Conservation (phyloP, 768 basidiomycete species). For the Mycena vitilis region DNA sequence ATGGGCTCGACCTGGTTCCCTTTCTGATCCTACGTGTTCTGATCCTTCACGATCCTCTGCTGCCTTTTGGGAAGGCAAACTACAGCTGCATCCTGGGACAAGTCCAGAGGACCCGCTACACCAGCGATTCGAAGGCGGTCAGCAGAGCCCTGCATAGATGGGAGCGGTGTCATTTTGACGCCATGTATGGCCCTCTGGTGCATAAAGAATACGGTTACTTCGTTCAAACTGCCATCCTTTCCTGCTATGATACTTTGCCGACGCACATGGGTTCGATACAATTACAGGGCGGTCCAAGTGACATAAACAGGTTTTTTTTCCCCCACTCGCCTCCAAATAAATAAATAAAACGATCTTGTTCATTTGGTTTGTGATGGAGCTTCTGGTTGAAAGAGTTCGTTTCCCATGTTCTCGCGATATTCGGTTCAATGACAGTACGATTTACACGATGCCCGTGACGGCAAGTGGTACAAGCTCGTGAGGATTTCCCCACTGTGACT, state of each 20-base stretch:
- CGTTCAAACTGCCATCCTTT: conserved; percentile 15
- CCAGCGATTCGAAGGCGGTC: conserved; percentile 43
- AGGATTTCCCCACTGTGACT: neutral
- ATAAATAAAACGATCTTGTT: too few species aligned
- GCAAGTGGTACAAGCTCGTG: conserved; percentile 5
- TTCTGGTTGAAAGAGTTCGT: neutral
- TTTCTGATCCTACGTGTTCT: conserved; percentile 79
- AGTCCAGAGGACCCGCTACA: conserved; percentile 69
- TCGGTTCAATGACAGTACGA: neutral
- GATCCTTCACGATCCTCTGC: conserved; percentile 87
- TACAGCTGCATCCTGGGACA: conserved; percentile 91
- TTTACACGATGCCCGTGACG: conserved; percentile 11
- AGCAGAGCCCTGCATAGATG: conserved; percentile 32
- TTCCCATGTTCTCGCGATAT: neutral
- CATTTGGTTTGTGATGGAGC: too few species aligned
- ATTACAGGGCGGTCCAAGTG: too few species aligned
- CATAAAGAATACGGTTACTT: neutral
- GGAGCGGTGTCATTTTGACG: conserved; percentile 13
- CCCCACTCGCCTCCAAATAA: too few species aligned
- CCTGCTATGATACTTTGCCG: conserved; percentile 1
- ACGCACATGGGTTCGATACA: neutral
- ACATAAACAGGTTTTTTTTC: too few species aligned
- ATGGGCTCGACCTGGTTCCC: conserved; percentile 64
- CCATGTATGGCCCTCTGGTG: neutral
- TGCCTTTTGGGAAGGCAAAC: conserved; percentile 85